Conservation (phyloP, 371 early-diverging fungal species). For the Phascolomyces articulosus region DNA sequence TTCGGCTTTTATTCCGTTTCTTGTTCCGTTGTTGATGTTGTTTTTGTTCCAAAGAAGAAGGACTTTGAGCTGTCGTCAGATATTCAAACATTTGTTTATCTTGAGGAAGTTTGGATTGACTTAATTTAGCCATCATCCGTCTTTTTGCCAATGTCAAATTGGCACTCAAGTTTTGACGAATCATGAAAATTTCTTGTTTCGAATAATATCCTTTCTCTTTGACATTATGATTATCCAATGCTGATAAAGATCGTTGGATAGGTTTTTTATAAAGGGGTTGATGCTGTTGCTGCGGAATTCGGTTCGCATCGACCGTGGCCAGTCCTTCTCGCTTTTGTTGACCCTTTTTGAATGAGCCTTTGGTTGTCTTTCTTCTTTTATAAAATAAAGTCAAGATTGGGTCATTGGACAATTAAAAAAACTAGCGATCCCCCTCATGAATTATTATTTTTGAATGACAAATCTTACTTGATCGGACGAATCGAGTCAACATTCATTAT, state of each 20-base stretch:
- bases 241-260: neutral
- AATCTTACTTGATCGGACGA: neutral
- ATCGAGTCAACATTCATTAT: neutral
- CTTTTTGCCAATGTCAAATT: conserved; percentile 5
- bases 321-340: conserved; percentile 4
- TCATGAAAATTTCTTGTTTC: neutral
- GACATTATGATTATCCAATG: neutral
- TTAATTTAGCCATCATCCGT: conserved; percentile 1
- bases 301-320: neutral
- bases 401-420: neutral
- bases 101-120: neutral
- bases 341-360: conserved; percentile 3
- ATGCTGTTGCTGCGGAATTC: neutral
- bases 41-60: too few species aligned
- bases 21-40: neutral
- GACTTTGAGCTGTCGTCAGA: neutral
- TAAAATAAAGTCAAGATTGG: too few species aligned
- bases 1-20: neutral
- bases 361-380: neutral
- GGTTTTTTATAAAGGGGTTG: neutral
- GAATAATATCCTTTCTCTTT: neutral
- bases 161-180: neutral
- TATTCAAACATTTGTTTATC: conserved; percentile 5
- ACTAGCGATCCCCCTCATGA: neutral
- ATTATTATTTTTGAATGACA: neutral